Evolutionary conservation across 192 early-diverging fungal species (phyloP), one percentile per base, ranked within the genome.

Genomic region (Backusella australiensis): DNA sequence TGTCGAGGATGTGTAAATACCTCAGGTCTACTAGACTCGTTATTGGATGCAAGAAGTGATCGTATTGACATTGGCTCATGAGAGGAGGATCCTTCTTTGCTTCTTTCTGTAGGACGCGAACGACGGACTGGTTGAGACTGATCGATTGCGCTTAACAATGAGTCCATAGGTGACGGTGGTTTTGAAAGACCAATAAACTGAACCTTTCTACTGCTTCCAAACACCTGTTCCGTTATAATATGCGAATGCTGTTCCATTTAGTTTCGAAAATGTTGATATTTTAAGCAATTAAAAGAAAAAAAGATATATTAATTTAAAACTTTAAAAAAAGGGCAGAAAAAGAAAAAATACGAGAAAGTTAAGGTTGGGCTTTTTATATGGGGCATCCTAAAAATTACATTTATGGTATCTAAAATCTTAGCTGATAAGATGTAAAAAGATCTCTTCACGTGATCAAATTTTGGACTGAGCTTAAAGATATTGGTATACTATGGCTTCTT

Each of bases 141-240:
- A 75, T 82, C 76, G 72, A 82, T 79, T 36, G 81, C 78, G 5
- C 52, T 67, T 39, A 83, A 65, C 21, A 80, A 63, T 39, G 70
- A 75, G 34, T 82, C 75, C 75, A 82, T 82, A 44, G 79, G 79
- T 26, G 65, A 52, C 29, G 56, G 21, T 29, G 56, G 23, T 63
- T 63, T 63, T 42, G 70, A 72, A 53, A 74, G 63, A 44, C 67
- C 75, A 73, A 77, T 77, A 39, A 81, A 76, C 34, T 73, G 76
- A 15, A 78, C 34, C 26, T 66, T 71, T 76, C 72, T 67, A 74
- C 79, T 80, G 23, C 75, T 77, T 35, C 80, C 80, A 77, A 81
- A 81, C 5, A 77, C 80, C 59, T 81, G 75, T 56, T 81, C 67
- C 32, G 80, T 77, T 52, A 81, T 66, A 44, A 81, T 68, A 68